Base-by-base conservation (phyloP, 305 asterid species). In the Solanum hybrid region DNA sequence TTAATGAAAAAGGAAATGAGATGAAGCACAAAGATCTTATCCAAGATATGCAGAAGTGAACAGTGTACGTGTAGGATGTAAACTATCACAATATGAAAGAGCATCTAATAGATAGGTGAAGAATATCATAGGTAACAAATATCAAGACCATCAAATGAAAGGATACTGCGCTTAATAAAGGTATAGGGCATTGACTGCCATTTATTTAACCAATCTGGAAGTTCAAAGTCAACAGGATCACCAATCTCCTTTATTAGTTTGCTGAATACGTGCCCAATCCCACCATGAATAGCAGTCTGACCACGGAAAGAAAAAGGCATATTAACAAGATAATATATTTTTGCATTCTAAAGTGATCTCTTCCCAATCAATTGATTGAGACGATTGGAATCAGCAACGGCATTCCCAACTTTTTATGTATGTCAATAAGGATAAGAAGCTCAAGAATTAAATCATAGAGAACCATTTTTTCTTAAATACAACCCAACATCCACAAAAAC, bases 111-210 rank as follows among this genome's bases (percentile, higher is more conserved):
- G 29, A 84, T 86, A 8, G 34, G 51, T 61, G 51, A 85, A 33
- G 12, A 11, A n/a, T 61, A 86, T 86, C 77, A 40, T 22, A 57
- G 88, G 78, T 35, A 33, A 86, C 78, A 61, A 61, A 33, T 61
- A 86, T 61, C 36, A 86, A 61, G 57, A 33, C 51, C 77, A 86
- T 86, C 77, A 86, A 61, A 61, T 86, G 88, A 18, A 92, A 92
- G 98, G 99, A 97, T 98, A 98, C 99, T 98, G 94, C 98, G 98
- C 91, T 92, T 95, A 92, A 98, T 98, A 89, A 87, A 90, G 87
- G 94, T 93, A 95, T 91, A 97, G 71, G 97, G 89, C 36, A 95
- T 90, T 13, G 94, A 91, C 89, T 93, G 96, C 97, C 94, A 92
- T 87, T 93, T 94, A 90, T 93, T 94, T 88, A 93, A 93, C 92